These are phyloP conservation scores for Nicotiana attenuata DNA, from an alignment of 257 asterid species.

Conservation along the genomic window DNA sequence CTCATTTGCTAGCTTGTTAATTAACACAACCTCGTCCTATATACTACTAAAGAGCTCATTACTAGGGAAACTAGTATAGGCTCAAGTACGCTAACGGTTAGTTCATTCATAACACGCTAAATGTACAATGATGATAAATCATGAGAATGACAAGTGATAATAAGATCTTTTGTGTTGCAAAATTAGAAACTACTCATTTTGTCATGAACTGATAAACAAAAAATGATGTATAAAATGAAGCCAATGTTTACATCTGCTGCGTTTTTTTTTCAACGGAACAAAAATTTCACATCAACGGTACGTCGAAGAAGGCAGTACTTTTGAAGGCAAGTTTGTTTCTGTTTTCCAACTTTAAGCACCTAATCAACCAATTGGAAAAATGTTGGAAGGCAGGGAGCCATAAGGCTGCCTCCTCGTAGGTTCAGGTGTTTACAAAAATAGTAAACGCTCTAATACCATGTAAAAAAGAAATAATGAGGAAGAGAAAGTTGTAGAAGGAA, in stretches of 20 bases:
- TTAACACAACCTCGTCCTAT: neutral
- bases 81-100: neutral
- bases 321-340: neutral
- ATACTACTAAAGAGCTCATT: neutral
- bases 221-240: neutral
- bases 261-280: neutral
- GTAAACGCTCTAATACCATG: neutral
- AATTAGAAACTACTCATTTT: neutral
- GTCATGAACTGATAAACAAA: neutral
- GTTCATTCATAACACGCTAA: neutral
- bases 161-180: neutral
- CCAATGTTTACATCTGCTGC: neutral
- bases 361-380: neutral
- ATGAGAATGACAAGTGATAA: neutral
- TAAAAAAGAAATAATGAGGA: neutral
- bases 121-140: neutral
- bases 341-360: neutral
- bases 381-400: neutral
- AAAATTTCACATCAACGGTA: neutral
- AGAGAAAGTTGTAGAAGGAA: neutral
- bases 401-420: neutral
- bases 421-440: neutral
- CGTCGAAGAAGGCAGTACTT: neutral
- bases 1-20: neutral
- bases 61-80: neutral